Percentiles rank a stretch among this genome's conserved stretches.
Evolutionary conservation across 106 monocot genomes (phyloP).

Genomic region (Posidonia australis): DNA sequence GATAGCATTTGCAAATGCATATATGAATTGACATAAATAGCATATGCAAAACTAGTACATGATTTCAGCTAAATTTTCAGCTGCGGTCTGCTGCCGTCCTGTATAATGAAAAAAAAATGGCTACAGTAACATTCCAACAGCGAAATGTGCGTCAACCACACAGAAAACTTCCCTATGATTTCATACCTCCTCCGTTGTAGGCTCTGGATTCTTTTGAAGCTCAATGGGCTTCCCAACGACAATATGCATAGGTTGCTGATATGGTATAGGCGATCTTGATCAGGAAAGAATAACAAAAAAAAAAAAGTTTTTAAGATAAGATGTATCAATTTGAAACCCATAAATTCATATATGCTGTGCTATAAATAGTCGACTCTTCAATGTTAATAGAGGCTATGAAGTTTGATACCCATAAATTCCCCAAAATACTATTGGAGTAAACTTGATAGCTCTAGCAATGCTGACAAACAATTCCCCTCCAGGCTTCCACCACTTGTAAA

Average conservation of each 20-base stretch:
- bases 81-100: too few relatives aligned
- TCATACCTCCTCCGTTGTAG: constrained; percentile 69
- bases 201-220: constrained; percentile 50
- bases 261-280: constrained; percentile 68
- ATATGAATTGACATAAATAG: neutral
- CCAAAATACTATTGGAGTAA: constrained; percentile 51
- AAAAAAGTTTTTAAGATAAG: too few relatives aligned
- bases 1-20: neutral
- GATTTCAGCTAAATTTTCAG: too few relatives aligned
- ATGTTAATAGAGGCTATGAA: neutral
- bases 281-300: neutral
- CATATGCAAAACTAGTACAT: neutral
- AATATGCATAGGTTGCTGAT: constrained; percentile 69
- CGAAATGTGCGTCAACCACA: too few relatives aligned
- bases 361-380: too few relatives aligned
- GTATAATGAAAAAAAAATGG: too few relatives aligned
- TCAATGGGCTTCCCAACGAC: constrained; percentile 83
- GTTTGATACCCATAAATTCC: constrained; percentile 49
- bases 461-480: constrained; percentile 36
- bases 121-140: too few relatives aligned
- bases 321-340: too few relatives aligned
- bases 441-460: constrained; percentile 47
- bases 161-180: too few relatives aligned
- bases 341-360: too few relatives aligned
- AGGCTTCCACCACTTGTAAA: constrained; percentile 87